phyloP scores from a whole-genome alignment of 306 rosid genomes.

The Cicer judaicum region DNA sequence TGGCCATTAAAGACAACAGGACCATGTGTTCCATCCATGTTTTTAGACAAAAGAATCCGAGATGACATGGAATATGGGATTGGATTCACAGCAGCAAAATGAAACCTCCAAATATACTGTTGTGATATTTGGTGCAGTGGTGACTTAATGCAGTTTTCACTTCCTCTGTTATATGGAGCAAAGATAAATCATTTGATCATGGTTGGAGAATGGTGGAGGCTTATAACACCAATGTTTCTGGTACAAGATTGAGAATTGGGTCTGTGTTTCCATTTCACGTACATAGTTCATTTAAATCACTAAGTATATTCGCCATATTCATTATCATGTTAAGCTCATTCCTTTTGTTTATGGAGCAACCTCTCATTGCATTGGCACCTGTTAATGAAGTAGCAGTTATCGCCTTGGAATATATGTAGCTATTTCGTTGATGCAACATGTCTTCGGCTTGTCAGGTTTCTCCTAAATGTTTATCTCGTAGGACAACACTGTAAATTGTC shows the following conservation, averaged over 20 bases:
- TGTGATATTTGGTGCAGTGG: too few species aligned
- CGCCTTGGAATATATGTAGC: conserved; percentile 36
- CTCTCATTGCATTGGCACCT: conserved; percentile 57
- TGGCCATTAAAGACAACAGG: too few species aligned
- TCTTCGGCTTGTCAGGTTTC: not conserved
- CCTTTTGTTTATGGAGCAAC: conserved; percentile 71
- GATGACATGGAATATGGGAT: too few species aligned
- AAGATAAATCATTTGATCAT: conserved; percentile 83
- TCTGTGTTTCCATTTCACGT: conserved; percentile 72
- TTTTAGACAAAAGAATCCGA: too few species aligned
- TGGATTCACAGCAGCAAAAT: too few species aligned
- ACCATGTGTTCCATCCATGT: too few species aligned
- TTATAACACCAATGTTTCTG: conserved; percentile 98
- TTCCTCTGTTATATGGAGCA: conserved; percentile 84
- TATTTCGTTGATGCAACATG: conserved; percentile 33
- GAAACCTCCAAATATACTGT: too few species aligned
- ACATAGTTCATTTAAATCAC: not conserved
- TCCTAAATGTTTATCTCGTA: too few species aligned
- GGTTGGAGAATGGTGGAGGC: conserved; percentile 99
- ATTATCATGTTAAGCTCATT: too few species aligned
- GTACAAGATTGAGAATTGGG: conserved; percentile 85
- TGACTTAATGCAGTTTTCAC: conserved; percentile 64
- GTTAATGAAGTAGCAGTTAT: conserved; percentile 45
- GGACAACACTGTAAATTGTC: too few species aligned
- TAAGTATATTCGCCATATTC: too few species aligned